Evolutionary conservation across 1,139 yeast species (phyloP).

Genomic region (Lodderomyces orthopsilosis): DNA sequence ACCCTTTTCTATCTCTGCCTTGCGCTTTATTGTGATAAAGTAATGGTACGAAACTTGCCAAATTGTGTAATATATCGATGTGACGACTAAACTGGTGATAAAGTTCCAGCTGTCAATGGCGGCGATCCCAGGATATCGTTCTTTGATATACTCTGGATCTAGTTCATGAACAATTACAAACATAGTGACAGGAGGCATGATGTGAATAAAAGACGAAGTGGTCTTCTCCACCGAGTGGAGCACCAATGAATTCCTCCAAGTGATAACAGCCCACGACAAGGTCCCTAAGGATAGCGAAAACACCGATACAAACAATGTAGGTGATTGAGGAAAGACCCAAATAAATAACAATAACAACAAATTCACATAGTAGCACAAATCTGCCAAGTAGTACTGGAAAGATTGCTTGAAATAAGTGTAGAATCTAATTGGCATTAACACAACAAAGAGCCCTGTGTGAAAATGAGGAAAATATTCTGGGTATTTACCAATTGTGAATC

Average conservation of each 20-base stretch:
- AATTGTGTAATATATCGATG: slow-evolving; percentile 80
- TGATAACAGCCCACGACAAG: slow-evolving; percentile 86
- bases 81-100: slow-evolving; percentile 68
- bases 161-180: slow-evolving; percentile 84
- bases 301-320: slow-evolving; percentile 71
- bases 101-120: slow-evolving; percentile 67
- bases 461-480: slow-evolving; percentile 77
- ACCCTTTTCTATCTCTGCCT: slow-evolving; percentile 82
- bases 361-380: slow-evolving; percentile 90
- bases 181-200: slow-evolving; percentile 85
- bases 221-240: slow-evolving; percentile 90
- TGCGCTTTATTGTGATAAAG: slow-evolving; percentile 78
- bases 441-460: slow-evolving; percentile 59
- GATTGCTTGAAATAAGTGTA: slow-evolving; percentile 77
- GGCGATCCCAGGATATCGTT: slow-evolving; percentile 79
- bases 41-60: slow-evolving; percentile 93
- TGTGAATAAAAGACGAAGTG: slow-evolving; percentile 88
- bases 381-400: slow-evolving; percentile 87
- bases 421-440: slow-evolving; percentile 81
- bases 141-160: slow-evolving; percentile 49
- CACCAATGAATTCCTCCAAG: slow-evolving; percentile 94
- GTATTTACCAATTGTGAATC: slow-evolving; percentile 72
- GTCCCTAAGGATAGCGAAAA: slow-evolving; percentile 90
- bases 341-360: slow-evolving; percentile 63
- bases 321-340: slow-evolving; percentile 80